phyloP scores from a whole-genome alignment of 331 rosid genomes.

The Prunus yedoensis region DNA sequence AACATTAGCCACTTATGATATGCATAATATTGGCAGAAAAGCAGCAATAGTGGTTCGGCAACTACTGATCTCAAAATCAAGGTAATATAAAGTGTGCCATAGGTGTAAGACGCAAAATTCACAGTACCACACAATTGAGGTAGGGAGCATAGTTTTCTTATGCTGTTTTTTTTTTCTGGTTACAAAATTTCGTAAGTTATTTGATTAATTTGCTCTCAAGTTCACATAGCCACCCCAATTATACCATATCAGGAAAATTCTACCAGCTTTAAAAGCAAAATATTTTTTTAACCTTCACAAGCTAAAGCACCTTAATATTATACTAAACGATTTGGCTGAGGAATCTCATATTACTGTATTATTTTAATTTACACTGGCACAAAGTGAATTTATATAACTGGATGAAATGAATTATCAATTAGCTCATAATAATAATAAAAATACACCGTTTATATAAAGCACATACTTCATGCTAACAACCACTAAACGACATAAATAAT shows the following conservation, averaged over 20 bases:
- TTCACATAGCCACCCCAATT: not conserved
- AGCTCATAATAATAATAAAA: not conserved
- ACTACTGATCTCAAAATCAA: not conserved
- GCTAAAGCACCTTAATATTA: not conserved
- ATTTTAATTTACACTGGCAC: not conserved
- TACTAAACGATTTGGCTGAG: not conserved
- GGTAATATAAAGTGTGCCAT: not conserved
- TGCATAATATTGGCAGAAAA: not conserved
- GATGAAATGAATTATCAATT: not conserved
- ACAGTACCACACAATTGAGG: not conserved
- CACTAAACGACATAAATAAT: not conserved
- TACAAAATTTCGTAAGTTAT: not conserved
- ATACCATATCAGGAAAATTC: not conserved
- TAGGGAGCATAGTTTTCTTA: not conserved
- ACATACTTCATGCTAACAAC: not conserved
- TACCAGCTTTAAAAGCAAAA: not conserved
- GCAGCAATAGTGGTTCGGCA: not conserved
- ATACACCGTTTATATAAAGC: not conserved
- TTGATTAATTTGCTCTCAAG: not conserved
- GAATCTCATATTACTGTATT: not conserved
- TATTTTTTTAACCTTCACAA: not conserved
- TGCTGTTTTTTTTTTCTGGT: not conserved
- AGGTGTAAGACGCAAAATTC: not conserved
- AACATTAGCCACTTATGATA: not conserved
- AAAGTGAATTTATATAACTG: not conserved